These are phyloP conservation scores for Raffaelea albimanens DNA, from an alignment of 2,329 filamentous ascomycete genomes.

Conservation along the genomic window DNA sequence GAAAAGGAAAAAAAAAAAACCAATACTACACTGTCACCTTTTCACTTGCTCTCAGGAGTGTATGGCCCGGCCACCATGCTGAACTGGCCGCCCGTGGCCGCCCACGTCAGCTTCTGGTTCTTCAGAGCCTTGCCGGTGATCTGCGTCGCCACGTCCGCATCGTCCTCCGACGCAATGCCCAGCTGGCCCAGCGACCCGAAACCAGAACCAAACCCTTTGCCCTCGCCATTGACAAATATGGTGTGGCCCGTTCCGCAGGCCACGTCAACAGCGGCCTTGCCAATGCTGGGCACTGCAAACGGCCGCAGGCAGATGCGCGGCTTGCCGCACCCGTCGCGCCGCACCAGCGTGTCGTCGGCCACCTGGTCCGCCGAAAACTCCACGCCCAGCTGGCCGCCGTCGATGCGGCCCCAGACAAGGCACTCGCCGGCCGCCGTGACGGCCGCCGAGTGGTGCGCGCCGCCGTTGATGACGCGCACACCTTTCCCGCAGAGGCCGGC, in stretches of 20 bases:
- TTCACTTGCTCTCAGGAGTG: too few species aligned
- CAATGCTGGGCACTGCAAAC: constrained; percentile 43
- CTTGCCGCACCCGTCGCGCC: constrained; percentile 52
- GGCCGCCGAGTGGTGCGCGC: constrained; percentile 62
- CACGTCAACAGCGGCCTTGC: constrained; percentile 44
- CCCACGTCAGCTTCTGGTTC: too few species aligned
- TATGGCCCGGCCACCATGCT: too few species aligned
- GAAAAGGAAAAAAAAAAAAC: too few species aligned
- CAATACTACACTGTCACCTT: too few species aligned
- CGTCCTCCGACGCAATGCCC: constrained; percentile 66
- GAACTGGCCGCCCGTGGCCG: too few species aligned
- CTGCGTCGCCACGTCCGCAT: constrained; percentile 63
- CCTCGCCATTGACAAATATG: constrained; percentile 57
- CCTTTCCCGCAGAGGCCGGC: constrained; percentile 48
- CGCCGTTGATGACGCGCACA: constrained; percentile 57
- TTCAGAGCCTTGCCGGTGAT: constrained; percentile 75
- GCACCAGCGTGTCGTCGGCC: constrained; percentile 46
- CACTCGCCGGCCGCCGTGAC: constrained; percentile 46
- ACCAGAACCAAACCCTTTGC: constrained; percentile 68
- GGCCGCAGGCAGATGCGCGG: constrained; percentile 61
- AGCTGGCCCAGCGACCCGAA: constrained; percentile 74
- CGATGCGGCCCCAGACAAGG: constrained; percentile 49
- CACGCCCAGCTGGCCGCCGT: constrained; percentile 45
- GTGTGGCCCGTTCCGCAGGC: constrained; percentile 62
- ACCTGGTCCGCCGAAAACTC: constrained; percentile 33